These are phyloP conservation scores for Ciborinia camelliae DNA, from an alignment of 2,329 filamentous ascomycete species.

Conservation along the genomic window DNA sequence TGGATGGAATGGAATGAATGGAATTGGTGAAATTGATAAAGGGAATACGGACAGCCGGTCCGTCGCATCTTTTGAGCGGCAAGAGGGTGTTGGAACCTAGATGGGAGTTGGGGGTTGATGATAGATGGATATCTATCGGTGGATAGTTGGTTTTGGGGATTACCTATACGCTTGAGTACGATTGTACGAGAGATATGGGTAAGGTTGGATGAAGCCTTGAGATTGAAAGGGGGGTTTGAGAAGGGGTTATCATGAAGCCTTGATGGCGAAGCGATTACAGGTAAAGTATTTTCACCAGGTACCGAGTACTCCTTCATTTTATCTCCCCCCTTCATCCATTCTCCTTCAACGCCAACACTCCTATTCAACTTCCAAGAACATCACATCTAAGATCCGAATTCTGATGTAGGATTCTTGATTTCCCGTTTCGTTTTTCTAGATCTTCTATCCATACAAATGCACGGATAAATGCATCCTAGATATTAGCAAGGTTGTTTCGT, in stretches of 20 bases:
- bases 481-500: not conserved
- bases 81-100: not conserved
- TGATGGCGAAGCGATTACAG: not conserved
- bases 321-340: not conserved
- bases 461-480: slow-evolving; percentile 13
- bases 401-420: not conserved
- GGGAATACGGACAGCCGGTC: slow-evolving; percentile 4
- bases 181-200: not conserved
- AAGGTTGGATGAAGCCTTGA: not conserved
- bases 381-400: not conserved
- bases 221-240: not conserved
- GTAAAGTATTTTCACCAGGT: not conserved
- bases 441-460: slow-evolving; percentile 7
- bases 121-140: not conserved
- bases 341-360: not conserved
- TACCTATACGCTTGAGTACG: not conserved
- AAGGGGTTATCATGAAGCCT: not conserved
- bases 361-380: not conserved
- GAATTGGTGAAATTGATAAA: not conserved
- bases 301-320: not conserved
- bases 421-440: not conserved
- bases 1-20: not conserved
- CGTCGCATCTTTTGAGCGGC: not conserved
- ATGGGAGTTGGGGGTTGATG: not conserved
- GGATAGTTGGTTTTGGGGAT: not conserved